Percentiles rank a stretch among this genome's conserved stretches.
Evolutionary conservation across 805 yeast genomes (phyloP).

Genomic region (Saturnispora hagleri): DNA sequence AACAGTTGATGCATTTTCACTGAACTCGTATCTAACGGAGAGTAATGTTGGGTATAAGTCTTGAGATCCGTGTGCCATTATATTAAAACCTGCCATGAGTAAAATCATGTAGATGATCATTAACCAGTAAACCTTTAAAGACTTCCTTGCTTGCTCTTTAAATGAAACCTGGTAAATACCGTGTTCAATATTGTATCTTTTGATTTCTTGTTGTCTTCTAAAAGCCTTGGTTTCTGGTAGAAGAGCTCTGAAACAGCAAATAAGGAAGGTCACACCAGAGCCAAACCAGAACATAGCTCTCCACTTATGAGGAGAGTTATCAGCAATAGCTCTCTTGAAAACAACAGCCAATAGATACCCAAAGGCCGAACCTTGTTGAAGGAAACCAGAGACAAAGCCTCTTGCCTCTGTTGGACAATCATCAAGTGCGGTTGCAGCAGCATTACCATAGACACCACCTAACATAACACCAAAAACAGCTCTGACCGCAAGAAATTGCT

Average conservation of each 20-base stretch:
- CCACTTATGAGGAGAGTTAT: constrained; percentile 46
- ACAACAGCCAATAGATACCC: constrained; percentile 60
- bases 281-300: constrained; percentile 61
- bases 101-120: constrained; percentile 46
- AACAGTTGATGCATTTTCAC: constrained; percentile 39
- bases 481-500: constrained; percentile 52
- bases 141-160: constrained; percentile 12
- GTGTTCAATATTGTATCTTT: constrained; percentile 24
- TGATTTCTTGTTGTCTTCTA: constrained; percentile 32
- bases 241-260: constrained; percentile 33
- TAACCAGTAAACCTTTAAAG: constrained; percentile 46
- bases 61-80: constrained; percentile 56
- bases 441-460: constrained; percentile 50
- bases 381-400: constrained; percentile 55
- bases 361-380: constrained; percentile 75
- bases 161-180: constrained; percentile 27
- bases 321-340: constrained; percentile 54
- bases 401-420: constrained; percentile 44
- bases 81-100: constrained; percentile 55
- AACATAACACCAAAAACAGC: constrained; percentile 53
- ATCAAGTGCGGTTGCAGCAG: constrained; percentile 45
- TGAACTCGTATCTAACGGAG: constrained; percentile 35
- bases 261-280: constrained; percentile 44
- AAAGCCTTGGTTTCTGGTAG: constrained; percentile 49
- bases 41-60: constrained; percentile 52